Percentiles rank a stretch among this genome's conserved stretches.
Evolutionary conservation across 164 flowering plant species (phyloP).

Genomic region (Tinospora cordifolia): DNA sequence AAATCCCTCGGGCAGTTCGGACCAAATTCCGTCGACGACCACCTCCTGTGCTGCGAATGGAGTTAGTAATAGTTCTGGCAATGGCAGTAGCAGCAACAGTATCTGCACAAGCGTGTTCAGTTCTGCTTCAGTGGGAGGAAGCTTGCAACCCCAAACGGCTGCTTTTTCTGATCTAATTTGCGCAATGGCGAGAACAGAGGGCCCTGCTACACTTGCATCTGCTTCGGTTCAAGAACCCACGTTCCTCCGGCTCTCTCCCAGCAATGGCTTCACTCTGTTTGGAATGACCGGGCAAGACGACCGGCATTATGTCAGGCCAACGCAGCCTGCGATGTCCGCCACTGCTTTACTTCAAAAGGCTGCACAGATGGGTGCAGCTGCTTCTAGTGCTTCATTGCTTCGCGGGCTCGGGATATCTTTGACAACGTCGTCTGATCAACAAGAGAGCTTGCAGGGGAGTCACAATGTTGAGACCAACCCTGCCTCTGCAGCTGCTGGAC

Average conservation of each 20-base stretch:
- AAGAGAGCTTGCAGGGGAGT: conserved; percentile 36
- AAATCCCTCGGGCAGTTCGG: conserved; percentile 16
- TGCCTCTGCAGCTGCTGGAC: conserved; percentile 36
- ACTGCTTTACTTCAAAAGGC: conserved; percentile 84
- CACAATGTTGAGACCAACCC: conserved; percentile 22
- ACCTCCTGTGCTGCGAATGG: conserved; percentile 27
- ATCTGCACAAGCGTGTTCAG: conserved; percentile 58
- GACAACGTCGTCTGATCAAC: conserved; percentile 37
- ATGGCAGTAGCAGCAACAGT: conserved; percentile 35
- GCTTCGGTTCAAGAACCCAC: conserved; percentile 43
- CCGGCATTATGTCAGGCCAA: conserved; percentile 42
- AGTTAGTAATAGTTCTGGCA: conserved; percentile 33
- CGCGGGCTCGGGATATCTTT: conserved; percentile 55
- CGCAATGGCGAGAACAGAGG: conserved; percentile 32
- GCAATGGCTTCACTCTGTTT: conserved; percentile 47
- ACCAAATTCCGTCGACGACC: conserved; percentile 23
- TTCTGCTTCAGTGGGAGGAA: conserved; percentile 44
- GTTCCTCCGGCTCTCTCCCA: conserved; percentile 60
- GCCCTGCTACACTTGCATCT: conserved; percentile 24
- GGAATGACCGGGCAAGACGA: conserved; percentile 32
- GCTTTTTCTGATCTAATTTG: conserved; percentile 40
- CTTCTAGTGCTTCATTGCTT: conserved; percentile 46
- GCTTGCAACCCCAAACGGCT: conserved; percentile 38
- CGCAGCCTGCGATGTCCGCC: conserved; percentile 71
- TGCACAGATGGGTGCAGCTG: conserved; percentile 68